Evolutionary conservation across 768 basidiomycete genomes (phyloP).

Genomic region (Mycena crocata): DNA sequence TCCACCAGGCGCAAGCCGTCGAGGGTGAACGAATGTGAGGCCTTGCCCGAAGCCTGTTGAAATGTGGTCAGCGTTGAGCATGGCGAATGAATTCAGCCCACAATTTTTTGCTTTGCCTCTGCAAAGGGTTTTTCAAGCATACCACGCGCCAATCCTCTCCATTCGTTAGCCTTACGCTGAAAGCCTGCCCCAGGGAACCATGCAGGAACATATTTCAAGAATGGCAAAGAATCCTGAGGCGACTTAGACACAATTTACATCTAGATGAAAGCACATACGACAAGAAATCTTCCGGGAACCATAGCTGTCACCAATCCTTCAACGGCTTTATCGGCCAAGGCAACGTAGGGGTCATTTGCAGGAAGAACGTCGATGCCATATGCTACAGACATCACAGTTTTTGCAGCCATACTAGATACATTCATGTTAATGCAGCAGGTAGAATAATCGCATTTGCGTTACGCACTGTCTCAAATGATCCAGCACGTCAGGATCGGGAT

Average conservation of each 20-base stretch:
- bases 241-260: background rate
- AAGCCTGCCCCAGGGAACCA: slow-evolving; percentile 63
- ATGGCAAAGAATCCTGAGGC: slow-evolving; percentile 48
- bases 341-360: slow-evolving; percentile 57
- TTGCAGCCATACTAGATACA: slow-evolving; percentile 50
- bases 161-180: slow-evolving; percentile 50
- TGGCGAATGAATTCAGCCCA: slow-evolving; percentile 24
- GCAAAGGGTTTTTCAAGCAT: slow-evolving; percentile 55
- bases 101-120: slow-evolving; percentile 47
- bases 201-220: slow-evolving; percentile 40
- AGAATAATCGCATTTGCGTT: background rate
- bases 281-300: slow-evolving; percentile 57
- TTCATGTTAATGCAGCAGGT: slow-evolving; percentile 1
- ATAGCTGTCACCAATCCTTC: slow-evolving; percentile 47
- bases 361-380: slow-evolving; percentile 59
- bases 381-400: slow-evolving; percentile 53
- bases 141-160: slow-evolving; percentile 45
- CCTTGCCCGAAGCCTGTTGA: slow-evolving; percentile 26
- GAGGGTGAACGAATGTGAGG: slow-evolving; percentile 6
- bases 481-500: slow-evolving; percentile 50
- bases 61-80: slow-evolving; percentile 28
- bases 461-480: slow-evolving; percentile 51
- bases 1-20: background rate
- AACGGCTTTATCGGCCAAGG: slow-evolving; percentile 52
- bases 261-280: slow-evolving; percentile 33